Evolutionary conservation across 1,139 yeast species (phyloP), one percentile per base, ranked within the genome.

Genomic region (Nakaseomyces bracarensis): DNA sequence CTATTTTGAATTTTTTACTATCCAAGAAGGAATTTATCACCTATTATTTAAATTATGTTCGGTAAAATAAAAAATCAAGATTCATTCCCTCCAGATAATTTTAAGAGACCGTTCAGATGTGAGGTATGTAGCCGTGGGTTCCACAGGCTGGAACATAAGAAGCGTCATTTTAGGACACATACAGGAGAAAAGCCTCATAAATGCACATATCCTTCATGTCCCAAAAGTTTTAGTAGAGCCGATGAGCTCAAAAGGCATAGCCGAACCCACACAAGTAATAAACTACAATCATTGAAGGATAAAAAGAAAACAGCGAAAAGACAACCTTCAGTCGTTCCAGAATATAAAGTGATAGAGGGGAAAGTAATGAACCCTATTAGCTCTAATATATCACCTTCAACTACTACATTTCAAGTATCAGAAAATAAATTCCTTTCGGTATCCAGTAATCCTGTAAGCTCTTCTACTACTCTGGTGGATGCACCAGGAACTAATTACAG

Each of bases 101-200:
- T 49, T 23, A 53, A 55, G 21, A 57, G 67, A 44, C 96, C 96
- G 4, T 87, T 84, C 69, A 83, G 84, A 60, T 89, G 97, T 57
- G 87, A 95, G 14, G 74, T 83, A 59, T 89, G 97, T 64, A 82
- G 81, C 43, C 85, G 89, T 66, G 95, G 95, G 1, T 89, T 89
- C 61, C 95, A 86, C 58, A 71, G 97, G 40, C 67, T 87, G 40
- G 97, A 89, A 62, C 97, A 89, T 63, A 95, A 86, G 60, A 87
- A 96, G 14, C 75, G 97, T 54, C 97, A 89, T 60, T 83, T 89
- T 41, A 70, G 96, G 48, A 89, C 96, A 4, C 97, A 89, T 60
- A 89, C 97, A 0, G 97, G 97, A 26, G 96, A 87, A 58, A 84
- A 86, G 60, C 96, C 96, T 16, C 96, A 87, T 58, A 78, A 77